Evolutionary conservation across 495 filamentous ascomycete species (phyloP).

Genomic region (Daldinia loculata): DNA sequence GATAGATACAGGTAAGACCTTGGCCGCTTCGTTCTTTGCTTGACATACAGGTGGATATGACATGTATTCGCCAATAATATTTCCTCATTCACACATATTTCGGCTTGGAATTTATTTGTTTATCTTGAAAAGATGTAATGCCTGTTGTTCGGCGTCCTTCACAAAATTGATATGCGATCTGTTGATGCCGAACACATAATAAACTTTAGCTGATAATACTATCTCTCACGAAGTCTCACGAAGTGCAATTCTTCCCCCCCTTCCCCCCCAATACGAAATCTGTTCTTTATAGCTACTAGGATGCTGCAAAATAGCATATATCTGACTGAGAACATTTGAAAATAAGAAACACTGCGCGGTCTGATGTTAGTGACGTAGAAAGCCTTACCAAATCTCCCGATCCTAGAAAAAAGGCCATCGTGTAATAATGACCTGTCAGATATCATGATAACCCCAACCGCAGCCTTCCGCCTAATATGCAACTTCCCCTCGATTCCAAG

Average conservation of each 20-base stretch:
- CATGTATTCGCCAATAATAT: background rate
- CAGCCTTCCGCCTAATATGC: background rate
- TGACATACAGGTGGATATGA: no score
- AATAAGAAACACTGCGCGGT: no score
- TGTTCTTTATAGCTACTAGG: no score
- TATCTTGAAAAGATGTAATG: background rate
- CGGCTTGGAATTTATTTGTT: background rate
- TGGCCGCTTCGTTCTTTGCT: no score
- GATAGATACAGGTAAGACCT: no score
- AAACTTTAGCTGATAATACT: background rate
- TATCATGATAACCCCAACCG: background rate
- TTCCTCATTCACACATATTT: background rate
- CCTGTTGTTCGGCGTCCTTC: background rate
- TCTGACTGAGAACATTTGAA: no score
- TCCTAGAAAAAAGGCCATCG: background rate
- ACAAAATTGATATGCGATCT: background rate
- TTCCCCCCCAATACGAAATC: no score
- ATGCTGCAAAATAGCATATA: no score
- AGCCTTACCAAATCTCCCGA: background rate
- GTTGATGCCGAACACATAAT: background rate
- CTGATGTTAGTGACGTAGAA: background rate
- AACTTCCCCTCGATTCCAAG: background rate
- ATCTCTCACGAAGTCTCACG: no score
- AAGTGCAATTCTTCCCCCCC: no score
- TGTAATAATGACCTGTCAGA: background rate